A percentile compares a stretch with the other conserved stretches of the same genome.
Conservation (phyloP, 805 yeast species). For the Saccharomycopsis fodiens region DNA sequence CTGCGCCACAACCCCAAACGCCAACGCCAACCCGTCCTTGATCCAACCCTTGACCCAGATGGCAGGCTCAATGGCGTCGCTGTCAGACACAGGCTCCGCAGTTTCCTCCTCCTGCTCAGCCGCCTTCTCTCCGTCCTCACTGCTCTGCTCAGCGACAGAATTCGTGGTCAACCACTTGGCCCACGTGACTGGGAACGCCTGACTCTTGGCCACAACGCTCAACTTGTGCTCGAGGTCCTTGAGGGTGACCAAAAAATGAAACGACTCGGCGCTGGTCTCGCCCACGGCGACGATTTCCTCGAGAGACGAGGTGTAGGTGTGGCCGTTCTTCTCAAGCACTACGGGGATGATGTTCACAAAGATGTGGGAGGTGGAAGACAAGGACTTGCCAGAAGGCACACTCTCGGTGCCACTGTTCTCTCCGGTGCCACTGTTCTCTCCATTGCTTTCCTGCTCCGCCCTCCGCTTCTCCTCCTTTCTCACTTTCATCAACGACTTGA, state of each 20-base stretch:
- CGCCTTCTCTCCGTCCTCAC: no score
- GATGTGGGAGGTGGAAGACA: slow-evolving; percentile 42
- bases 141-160: slow-evolving; percentile 21
- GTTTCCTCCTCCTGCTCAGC: slow-evolving; percentile 15
- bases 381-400: background rate
- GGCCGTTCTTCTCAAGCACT: slow-evolving; percentile 22
- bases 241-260: slow-evolving; percentile 68
- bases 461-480: slow-evolving; percentile 25
- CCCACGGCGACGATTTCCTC: slow-evolving; percentile 31
- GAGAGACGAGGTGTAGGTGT: slow-evolving; percentile 24
- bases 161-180: slow-evolving; percentile 77
- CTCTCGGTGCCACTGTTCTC: no score
- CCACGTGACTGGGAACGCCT: slow-evolving; percentile 88
- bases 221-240: slow-evolving; percentile 76
- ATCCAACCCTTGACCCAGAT: slow-evolving; percentile 81
- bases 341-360: slow-evolving; percentile 67
- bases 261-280: slow-evolving; percentile 40
- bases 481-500: slow-evolving; percentile 35
- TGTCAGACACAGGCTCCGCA: slow-evolving; percentile 27
- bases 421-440: slow-evolving; percentile 14
- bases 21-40: slow-evolving; percentile 65
- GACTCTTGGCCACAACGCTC: slow-evolving; percentile 69
- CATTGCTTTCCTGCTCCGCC: slow-evolving; percentile 18
- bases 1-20: slow-evolving; percentile 85
- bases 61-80: slow-evolving; percentile 62